Conservation (phyloP, 495 filamentous ascomycete genomes). For the Podospora pseudoanserina region DNA sequence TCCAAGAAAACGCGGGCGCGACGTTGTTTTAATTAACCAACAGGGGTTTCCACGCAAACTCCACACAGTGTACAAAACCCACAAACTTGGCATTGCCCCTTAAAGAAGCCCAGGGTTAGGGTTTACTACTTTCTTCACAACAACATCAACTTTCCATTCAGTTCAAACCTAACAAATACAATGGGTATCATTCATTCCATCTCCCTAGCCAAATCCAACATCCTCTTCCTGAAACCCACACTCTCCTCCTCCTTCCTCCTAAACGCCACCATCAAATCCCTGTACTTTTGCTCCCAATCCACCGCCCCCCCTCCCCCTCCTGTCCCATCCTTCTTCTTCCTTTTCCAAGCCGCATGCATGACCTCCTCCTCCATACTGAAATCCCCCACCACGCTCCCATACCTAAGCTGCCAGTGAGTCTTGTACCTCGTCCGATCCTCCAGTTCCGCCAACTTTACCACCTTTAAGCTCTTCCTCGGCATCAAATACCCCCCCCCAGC, state of each 20-base stretch:
- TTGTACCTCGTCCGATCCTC: conserved; percentile 38
- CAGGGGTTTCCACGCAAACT: neutral
- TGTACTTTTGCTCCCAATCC: conserved; percentile 39
- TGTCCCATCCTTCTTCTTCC: conserved; percentile 14
- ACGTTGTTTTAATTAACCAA: neutral
- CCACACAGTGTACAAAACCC: neutral
- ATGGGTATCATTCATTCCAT: neutral
- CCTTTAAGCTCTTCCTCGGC: conserved; percentile 30
- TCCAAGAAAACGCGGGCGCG: neutral
- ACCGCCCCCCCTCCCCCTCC: conserved; percentile 18
- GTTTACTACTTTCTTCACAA: neutral
- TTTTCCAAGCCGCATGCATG: conserved; percentile 36
- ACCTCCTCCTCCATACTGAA: conserved; percentile 51
- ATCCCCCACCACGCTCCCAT: conserved; percentile 40
- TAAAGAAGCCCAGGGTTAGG: neutral
- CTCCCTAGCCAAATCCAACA: conserved; percentile 24
- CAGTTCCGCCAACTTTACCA: conserved; percentile 32
- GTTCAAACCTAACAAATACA: neutral
- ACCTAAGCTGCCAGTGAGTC: conserved; percentile 46
- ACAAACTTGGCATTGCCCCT: neutral
- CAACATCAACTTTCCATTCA: no score
- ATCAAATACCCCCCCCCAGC: conserved; percentile 46
- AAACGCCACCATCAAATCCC: conserved; percentile 31
- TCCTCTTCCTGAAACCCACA: conserved; percentile 21
- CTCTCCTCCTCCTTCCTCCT: conserved; percentile 33